Conservation (phyloP, 768 basidiomycete genomes). For the Podaxis carcinomalis region DNA sequence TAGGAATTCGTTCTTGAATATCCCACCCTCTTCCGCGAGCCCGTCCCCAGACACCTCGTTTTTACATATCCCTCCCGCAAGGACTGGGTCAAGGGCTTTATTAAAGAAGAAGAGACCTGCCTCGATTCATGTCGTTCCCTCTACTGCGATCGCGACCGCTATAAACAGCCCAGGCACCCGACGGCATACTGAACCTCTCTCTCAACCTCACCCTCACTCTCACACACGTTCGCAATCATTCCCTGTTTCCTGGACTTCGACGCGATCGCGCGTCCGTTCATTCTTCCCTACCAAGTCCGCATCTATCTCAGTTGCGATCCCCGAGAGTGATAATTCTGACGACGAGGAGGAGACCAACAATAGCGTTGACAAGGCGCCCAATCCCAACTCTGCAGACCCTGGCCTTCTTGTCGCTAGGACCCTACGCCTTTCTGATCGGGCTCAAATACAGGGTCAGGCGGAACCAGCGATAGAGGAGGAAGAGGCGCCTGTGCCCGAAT, state of each 20-base stretch:
- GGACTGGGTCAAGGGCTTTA: slow-evolving; percentile 12
- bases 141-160: not conserved
- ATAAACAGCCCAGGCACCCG: not conserved
- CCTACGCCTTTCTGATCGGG: slow-evolving; percentile 23
- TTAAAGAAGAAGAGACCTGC: slow-evolving; percentile 18
- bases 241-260: not conserved
- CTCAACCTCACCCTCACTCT: not conserved
- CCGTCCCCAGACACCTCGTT: slow-evolving; percentile 14
- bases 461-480: slow-evolving; percentile 38
- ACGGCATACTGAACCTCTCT: not conserved
- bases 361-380: not conserved
- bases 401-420: slow-evolving; percentile 20
- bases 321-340: not conserved
- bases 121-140: slow-evolving; percentile 25
- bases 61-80: not conserved
- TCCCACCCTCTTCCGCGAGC: not conserved
- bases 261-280: not conserved
- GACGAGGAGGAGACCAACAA: not conserved
- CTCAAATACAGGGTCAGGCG: slow-evolving; percentile 20
- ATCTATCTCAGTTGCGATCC: slow-evolving; percentile 5
- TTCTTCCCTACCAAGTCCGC: not conserved
- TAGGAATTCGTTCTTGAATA: not conserved
- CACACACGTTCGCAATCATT: not conserved
- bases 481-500: slow-evolving; percentile 22
- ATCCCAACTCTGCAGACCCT: not conserved